phyloP scores from a whole-genome alignment of 2,329 filamentous ascomycete species.

The Aschersonia sp. region DNA sequence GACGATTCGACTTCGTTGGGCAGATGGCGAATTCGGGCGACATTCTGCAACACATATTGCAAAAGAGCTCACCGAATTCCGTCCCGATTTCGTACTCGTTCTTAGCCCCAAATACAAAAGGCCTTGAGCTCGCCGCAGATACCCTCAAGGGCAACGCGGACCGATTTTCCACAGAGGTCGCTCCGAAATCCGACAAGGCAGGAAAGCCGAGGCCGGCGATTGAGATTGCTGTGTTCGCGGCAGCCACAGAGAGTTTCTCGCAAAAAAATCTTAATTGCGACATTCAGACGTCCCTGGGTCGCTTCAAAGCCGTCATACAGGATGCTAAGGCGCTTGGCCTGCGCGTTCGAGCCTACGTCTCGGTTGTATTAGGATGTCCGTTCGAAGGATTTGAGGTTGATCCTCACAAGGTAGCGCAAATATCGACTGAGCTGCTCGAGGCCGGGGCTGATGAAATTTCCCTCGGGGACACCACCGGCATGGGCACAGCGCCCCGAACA shows the following conservation, averaged over 20 bases:
- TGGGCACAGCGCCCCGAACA: conserved; percentile 67
- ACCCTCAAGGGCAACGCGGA: conserved; percentile 37
- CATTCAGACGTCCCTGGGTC: conserved; percentile 57
- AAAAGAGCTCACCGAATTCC: conserved; percentile 30
- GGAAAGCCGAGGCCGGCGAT: conserved; percentile 31
- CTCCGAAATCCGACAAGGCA: conserved; percentile 20
- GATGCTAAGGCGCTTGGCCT: conserved; percentile 50
- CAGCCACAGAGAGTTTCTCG: conserved; percentile 69
- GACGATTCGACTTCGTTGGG: not conserved
- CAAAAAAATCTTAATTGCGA: conserved; percentile 72
- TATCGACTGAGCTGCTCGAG: conserved; percentile 57
- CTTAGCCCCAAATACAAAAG: conserved; percentile 64
- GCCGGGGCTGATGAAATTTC: conserved; percentile 87
- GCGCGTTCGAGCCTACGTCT: conserved; percentile 66
- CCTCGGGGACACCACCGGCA: conserved; percentile 80
- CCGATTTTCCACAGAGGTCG: conserved; percentile 36
- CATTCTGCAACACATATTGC: conserved; percentile 57
- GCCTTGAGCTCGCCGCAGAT: conserved; percentile 46
- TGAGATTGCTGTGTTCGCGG: conserved; percentile 71
- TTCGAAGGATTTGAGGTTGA: conserved; percentile 55
- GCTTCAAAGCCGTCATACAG: conserved; percentile 57
- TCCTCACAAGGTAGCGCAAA: conserved; percentile 48
- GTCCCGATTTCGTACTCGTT: conserved; percentile 60
- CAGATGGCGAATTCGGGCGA: conserved; percentile 70
- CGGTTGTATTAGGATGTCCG: conserved; percentile 67